A percentile compares a stretch with the other conserved stretches of the same genome.
Evolutionary conservation across 139 green algal genomes (phyloP).

Genomic region (Penium margaritaceum): DNA sequence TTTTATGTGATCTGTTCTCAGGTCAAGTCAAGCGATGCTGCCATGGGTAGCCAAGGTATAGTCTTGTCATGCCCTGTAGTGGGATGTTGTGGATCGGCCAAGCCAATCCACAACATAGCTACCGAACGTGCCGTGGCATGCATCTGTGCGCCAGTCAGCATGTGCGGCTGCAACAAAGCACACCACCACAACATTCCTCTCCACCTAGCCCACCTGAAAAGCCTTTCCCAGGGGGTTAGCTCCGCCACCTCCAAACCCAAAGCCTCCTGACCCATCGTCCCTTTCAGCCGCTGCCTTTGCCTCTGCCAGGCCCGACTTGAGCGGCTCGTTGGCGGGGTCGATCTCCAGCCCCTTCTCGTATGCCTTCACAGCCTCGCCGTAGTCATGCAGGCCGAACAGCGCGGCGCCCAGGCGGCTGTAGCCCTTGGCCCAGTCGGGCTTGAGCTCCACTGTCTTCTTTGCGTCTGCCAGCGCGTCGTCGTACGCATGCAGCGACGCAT

Average conservation of each 20-base stretch:
- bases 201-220: slow-evolving; percentile 26
- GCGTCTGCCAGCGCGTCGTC: slow-evolving; percentile 75
- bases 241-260: background rate
- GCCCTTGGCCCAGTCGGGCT: slow-evolving; percentile 78
- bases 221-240: slow-evolving; percentile 9
- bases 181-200: no score
- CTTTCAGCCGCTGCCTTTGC: slow-evolving; percentile 37
- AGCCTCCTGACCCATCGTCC: no score
- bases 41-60: no score
- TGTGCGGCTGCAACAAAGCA: no score
- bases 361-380: slow-evolving; percentile 64
- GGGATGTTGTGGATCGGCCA: no score
- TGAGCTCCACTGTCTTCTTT: slow-evolving; percentile 68
- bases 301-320: slow-evolving; percentile 43
- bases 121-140: no score
- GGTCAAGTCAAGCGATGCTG: no score
- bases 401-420: slow-evolving; percentile 85
- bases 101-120: no score
- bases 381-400: slow-evolving; percentile 50
- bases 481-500: slow-evolving; percentile 63
- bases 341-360: slow-evolving; percentile 59
- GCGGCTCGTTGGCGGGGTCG: slow-evolving; percentile 82
- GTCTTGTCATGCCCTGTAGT: no score
- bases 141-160: no score
- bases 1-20: no score